A percentile compares a stretch with the other conserved stretches of the same genome.
Evolutionary conservation across 192 early-diverging fungal genomes (phyloP).

Genomic region (Coemansia sp.): DNA sequence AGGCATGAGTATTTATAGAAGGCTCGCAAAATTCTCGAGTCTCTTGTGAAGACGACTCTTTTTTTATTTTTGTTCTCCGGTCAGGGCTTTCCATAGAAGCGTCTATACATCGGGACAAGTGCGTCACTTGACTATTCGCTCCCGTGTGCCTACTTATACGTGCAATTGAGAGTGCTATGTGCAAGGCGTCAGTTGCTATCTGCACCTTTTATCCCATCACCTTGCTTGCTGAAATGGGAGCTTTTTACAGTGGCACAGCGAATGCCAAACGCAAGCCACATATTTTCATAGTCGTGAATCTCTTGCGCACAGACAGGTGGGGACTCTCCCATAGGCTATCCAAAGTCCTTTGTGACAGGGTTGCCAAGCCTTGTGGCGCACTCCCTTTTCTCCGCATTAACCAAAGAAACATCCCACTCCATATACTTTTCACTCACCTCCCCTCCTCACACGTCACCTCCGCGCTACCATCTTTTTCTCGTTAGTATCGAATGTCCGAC

Average conservation of each 20-base stretch:
- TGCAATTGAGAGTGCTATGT: conserved; percentile 2
- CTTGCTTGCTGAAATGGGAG: neutral
- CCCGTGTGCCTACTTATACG: neutral
- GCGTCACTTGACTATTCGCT: neutral
- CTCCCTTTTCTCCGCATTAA: neutral
- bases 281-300: neutral
- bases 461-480: neutral
- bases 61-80: neutral
- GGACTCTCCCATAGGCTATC: neutral
- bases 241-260: neutral
- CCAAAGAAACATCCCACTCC: neutral
- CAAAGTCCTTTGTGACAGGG: neutral
- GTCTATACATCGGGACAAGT: conserved; percentile 4
- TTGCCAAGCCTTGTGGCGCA: neutral
- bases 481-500: conserved; percentile 1
- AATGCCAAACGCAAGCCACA: neutral
- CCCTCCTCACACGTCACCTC: neutral
- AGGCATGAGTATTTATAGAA: neutral
- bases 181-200: neutral
- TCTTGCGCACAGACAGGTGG: neutral
- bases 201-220: neutral
- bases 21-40: neutral
- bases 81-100: conserved; percentile 1
- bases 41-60: neutral
- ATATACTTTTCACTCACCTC: neutral